Base-by-base conservation (phyloP, 371 early-diverging fungal genomes). In the Apophysomyces trapeziformis region DNA sequence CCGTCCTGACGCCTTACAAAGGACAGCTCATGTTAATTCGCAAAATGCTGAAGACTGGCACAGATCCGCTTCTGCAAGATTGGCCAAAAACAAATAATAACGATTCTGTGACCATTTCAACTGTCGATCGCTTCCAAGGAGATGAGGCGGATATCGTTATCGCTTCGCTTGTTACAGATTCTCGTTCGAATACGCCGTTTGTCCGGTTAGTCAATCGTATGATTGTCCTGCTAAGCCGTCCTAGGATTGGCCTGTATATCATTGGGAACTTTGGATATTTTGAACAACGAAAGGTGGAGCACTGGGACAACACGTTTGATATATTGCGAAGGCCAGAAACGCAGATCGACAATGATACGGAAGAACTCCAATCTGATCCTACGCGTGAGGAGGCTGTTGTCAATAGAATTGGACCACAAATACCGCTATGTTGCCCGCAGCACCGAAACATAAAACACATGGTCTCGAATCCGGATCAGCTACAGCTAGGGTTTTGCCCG, bases 131-230 rank as follows among this genome's bases (percentile, higher is more conserved):
- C 8, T 50, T 50, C 11, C 54, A 50, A 21, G 54, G 54, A 21
- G 54, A 50, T 11, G 54, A 50, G 11, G 54, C 54, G 0, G 54
- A 50, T 50, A 50, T 50, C 21, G 54, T 50, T 5, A 50, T 50
- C 21, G 54, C 21, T 6, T 50, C 54, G 16, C 54, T 50, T 21
- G 54, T 50, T 5, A 50, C 21, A 9, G 54, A 50, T 21, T n/a
- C 54, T 21, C n/a, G 21, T 26, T 50, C 54, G 21, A 50, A 21
- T n/a, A 50, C 54, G 11, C 54, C 54, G 9, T 50, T 50, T 50
- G 54, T 50, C 54, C 54, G 21, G 9, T 21, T 50, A 18, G 54
- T 50, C n/a, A 50, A 50, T 50, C 54, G 54, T 21, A 50, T 50
- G 54, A 50, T 50, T 50, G 54, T 50, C 4, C 18, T 21, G 4